Conservation (phyloP, 2,329 filamentous ascomycete genomes). For the Ceratocystis lukuohia region DNA sequence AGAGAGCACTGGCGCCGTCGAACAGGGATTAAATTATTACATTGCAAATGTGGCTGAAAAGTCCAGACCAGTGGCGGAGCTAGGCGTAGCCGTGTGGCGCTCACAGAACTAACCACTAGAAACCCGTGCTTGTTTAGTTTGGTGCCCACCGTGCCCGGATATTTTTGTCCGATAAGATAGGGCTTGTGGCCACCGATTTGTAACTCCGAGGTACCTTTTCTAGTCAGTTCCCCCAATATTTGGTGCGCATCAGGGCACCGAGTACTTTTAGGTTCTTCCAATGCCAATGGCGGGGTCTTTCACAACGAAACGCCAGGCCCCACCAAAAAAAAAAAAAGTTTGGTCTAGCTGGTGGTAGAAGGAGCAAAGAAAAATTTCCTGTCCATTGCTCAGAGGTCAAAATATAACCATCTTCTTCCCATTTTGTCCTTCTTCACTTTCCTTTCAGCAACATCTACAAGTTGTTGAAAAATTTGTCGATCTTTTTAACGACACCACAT, state of each 20-base stretch:
- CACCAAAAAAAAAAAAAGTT: constrained; percentile 20
- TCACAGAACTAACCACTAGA: constrained; percentile 15
- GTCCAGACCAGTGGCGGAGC: constrained; percentile 12
- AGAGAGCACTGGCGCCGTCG: not conserved
- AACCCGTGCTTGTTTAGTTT: constrained; percentile 14
- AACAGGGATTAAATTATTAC: not conserved
- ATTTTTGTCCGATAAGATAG: constrained; percentile 20
- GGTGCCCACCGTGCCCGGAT: constrained; percentile 16
- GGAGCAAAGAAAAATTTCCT: constrained; percentile 19
- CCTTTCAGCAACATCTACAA: constrained; percentile 20
- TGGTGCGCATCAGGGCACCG: constrained; percentile 7
- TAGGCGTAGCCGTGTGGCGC: constrained; percentile 18
- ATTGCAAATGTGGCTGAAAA: not conserved
- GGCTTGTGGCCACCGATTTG: constrained; percentile 19
- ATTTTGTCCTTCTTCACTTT: constrained; percentile 19
- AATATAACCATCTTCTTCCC: constrained; percentile 19
- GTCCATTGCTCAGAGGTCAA: constrained; percentile 19
- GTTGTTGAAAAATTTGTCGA: constrained; percentile 20
- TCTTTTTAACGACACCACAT: constrained; percentile 20
- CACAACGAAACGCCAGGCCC: constrained; percentile 17
- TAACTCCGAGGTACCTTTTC: constrained; percentile 16
- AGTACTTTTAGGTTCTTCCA: constrained; percentile 16
- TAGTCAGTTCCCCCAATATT: not conserved
- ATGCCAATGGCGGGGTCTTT: constrained; percentile 18
- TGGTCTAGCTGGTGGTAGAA: constrained; percentile 18